Conservation (phyloP, 805 yeast species). For the Groenewaldozyma salmanticensis region DNA sequence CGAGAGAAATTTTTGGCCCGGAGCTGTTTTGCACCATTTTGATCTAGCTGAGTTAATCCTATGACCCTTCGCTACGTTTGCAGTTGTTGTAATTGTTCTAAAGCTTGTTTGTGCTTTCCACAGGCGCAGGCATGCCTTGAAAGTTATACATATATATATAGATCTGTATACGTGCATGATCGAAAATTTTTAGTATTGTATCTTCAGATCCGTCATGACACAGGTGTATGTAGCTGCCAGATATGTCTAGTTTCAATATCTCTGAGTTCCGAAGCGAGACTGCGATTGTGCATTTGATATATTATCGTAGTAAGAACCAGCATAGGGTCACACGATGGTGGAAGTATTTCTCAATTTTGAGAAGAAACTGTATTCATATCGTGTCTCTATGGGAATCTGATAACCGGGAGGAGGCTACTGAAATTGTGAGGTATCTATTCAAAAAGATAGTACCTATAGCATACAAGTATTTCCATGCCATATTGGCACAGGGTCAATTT, state of each 20-base stretch:
- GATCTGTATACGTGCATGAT: no score
- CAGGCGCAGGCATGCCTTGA: no score
- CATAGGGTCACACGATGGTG: conserved; percentile 72
- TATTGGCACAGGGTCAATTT: conserved; percentile 69
- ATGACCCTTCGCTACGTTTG: no score
- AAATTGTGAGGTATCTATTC: conserved; percentile 24
- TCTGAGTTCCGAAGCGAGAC: conserved; percentile 37
- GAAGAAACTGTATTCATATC: conserved; percentile 33
- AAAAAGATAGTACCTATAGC: conserved; percentile 36
- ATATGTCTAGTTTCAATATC: background rate
- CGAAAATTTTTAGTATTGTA: no score
- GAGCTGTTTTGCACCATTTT: no score
- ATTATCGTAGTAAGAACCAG: conserved; percentile 69
- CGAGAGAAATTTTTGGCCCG: no score
- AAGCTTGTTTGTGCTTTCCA: no score
- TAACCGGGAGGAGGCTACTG: conserved; percentile 4
- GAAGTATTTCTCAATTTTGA: conserved; percentile 53
- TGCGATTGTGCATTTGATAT: conserved; percentile 48
- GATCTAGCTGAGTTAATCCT: no score
- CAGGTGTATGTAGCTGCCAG: no score
- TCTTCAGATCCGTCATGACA: no score
- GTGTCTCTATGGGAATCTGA: conserved; percentile 3
- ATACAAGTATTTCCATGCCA: conserved; percentile 52
- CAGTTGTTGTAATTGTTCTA: no score
- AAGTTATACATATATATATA: no score